Evolutionary conservation across 2,329 filamentous ascomycete genomes (phyloP).

Genomic region (Aaosphaeria arxii): DNA sequence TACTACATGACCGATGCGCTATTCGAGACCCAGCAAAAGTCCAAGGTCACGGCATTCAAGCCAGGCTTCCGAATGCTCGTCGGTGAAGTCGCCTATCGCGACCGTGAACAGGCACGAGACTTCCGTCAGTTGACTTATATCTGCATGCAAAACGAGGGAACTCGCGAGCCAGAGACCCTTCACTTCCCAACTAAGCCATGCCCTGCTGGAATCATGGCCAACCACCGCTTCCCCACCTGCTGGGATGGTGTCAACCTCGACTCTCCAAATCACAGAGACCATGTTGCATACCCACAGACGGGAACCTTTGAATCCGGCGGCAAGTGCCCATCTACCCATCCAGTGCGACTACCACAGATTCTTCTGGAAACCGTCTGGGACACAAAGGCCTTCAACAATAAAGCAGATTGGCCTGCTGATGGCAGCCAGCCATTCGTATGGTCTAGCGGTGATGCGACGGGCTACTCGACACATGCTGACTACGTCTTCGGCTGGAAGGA

Average conservation of each 20-base stretch:
- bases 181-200: conserved; percentile 22
- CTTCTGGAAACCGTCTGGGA: conserved; percentile 33
- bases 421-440: conserved; percentile 32
- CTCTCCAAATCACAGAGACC: conserved; percentile 22
- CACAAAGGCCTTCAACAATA: conserved; percentile 28
- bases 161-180: conserved; percentile 19
- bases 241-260: conserved; percentile 28
- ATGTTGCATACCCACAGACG: conserved; percentile 21
- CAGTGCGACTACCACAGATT: conserved; percentile 27
- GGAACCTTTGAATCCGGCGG: conserved; percentile 32
- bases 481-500: conserved; percentile 34
- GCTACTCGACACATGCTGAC: conserved; percentile 28
- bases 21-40: conserved; percentile 28
- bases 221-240: conserved; percentile 25
- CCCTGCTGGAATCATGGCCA: conserved; percentile 24
- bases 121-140: conserved; percentile 29
- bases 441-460: conserved; percentile 25
- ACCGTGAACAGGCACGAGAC: conserved; percentile 21
- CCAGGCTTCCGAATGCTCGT: conserved; percentile 49
- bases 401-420: conserved; percentile 29
- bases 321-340: conserved; percentile 22
- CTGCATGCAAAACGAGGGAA: conserved; percentile 28
- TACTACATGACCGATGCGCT: conserved; percentile 45
- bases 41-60: conserved; percentile 42
- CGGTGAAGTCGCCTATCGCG: conserved; percentile 35